phyloP scores from a whole-genome alignment of 768 basidiomycete species.

The Termitomyces sp. region DNA sequence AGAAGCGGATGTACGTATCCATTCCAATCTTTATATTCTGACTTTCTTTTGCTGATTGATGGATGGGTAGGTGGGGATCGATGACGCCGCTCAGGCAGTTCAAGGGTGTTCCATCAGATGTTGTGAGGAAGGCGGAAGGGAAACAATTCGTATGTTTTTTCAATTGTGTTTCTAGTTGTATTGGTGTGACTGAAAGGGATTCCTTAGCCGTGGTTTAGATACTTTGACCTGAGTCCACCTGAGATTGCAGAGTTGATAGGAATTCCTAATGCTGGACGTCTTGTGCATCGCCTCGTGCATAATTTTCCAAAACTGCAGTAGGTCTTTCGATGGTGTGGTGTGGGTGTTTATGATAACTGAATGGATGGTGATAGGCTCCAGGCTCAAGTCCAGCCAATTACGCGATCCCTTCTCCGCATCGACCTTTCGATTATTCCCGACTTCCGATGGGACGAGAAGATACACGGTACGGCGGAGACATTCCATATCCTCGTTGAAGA shows the following conservation, averaged over 20 bases:
- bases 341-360: neutral
- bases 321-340: constrained; percentile 17
- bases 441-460: constrained; percentile 96
- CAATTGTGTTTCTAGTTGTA: neutral
- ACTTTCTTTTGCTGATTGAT: neutral
- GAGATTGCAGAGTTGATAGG: constrained; percentile 96
- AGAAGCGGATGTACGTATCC: constrained; percentile 63
- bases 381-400: constrained; percentile 96
- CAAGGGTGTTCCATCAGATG: constrained; percentile 81
- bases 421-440: constrained; percentile 96
- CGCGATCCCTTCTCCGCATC: constrained; percentile 84
- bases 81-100: constrained; percentile 98
- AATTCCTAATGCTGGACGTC: constrained; percentile 85
- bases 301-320: constrained; percentile 93
- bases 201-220: constrained; percentile 49
- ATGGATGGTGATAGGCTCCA: constrained; percentile 49
- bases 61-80: constrained; percentile 74
- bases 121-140: constrained; percentile 86
- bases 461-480: constrained; percentile 82
- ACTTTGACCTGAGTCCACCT: constrained; percentile 87
- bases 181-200: neutral
- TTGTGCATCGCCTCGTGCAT: constrained; percentile 91
- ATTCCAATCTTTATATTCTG: neutral
- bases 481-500: constrained; percentile 96
- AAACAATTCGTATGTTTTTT: constrained; percentile 83